Conservation (phyloP, 2,329 filamentous ascomycete species). For the Coleophoma crateriformis region DNA sequence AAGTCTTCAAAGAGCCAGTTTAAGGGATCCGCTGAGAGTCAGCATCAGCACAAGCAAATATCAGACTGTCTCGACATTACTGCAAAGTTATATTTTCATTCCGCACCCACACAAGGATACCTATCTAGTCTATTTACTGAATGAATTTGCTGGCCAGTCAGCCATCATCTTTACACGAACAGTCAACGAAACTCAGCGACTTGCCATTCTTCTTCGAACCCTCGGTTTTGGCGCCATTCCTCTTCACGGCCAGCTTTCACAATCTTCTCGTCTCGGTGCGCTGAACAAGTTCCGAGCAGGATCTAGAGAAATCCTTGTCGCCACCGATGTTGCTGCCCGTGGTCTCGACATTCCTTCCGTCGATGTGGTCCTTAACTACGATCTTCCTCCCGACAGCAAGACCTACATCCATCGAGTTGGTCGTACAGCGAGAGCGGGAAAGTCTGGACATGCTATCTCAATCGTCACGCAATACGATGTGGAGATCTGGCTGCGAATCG, state of each 20-base stretch:
- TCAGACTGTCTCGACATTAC: constrained; percentile 83
- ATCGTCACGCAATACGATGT: constrained; percentile 86
- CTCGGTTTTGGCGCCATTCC: constrained; percentile 90
- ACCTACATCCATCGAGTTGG: constrained; percentile 90
- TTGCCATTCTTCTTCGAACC: constrained; percentile 75
- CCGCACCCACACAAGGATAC: constrained; percentile 85
- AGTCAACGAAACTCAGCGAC: constrained; percentile 81
- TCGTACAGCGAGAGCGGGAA: constrained; percentile 81
- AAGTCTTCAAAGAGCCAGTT: constrained; percentile 80
- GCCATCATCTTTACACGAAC: constrained; percentile 90
- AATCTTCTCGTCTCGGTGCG: constrained; percentile 79
- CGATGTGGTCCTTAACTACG: constrained; percentile 80
- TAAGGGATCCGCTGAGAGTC: constrained; percentile 78
- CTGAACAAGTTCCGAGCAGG: constrained; percentile 84
- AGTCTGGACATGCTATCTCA: constrained; percentile 73
- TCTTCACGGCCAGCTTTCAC: constrained; percentile 85
- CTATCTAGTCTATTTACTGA: constrained; percentile 80
- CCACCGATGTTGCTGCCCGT: constrained; percentile 88
- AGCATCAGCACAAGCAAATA: constrained; percentile 79
- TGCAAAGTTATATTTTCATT: constrained; percentile 83
- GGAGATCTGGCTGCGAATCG: constrained; percentile 75
- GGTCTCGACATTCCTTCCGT: constrained; percentile 93
- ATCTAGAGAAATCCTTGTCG: constrained; percentile 80
- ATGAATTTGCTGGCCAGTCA: constrained; percentile 81
- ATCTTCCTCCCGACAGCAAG: constrained; percentile 78